Evolutionary conservation across 2,329 filamentous ascomycete genomes (phyloP).

Genomic region (Cordyceps militaris): DNA sequence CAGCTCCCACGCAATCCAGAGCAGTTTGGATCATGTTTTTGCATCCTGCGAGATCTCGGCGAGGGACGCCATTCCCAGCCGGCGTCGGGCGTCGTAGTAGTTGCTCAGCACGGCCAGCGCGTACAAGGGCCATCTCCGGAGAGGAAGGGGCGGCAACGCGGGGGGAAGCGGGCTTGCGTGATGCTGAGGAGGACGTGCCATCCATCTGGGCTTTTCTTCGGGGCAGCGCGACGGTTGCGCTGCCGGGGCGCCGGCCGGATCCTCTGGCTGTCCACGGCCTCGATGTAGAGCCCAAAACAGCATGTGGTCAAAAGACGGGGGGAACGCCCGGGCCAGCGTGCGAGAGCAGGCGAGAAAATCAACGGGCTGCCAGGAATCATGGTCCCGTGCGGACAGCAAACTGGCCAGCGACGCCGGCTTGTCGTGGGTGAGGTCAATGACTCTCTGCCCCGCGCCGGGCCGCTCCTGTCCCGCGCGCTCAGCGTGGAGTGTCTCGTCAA

Average conservation of each 20-base stretch:
- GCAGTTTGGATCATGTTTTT: slow-evolving; percentile 18
- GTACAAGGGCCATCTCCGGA: slow-evolving; percentile 20
- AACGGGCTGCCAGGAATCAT: neutral
- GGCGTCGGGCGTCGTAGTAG: slow-evolving; percentile 24
- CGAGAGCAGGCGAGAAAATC: neutral
- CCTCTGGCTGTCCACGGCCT: neutral
- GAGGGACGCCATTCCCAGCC: slow-evolving; percentile 18
- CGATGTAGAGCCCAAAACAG: neutral
- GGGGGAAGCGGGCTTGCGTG: neutral
- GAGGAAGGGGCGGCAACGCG: slow-evolving; percentile 18
- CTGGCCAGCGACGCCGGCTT: neutral
- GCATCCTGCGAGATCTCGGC: slow-evolving; percentile 15
- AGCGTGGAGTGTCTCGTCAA: neutral
- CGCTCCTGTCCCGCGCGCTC: neutral
- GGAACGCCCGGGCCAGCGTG: neutral
- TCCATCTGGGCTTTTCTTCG: neutral
- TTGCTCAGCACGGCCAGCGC: slow-evolving; percentile 23
- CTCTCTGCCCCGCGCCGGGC: neutral
- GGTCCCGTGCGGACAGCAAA: neutral
- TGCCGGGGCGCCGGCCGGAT: neutral
- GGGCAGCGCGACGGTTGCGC: neutral
- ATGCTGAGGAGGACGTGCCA: neutral
- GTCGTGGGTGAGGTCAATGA: neutral
- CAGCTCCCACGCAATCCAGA: slow-evolving; percentile 28
- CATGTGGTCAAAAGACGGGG: neutral